phyloP scores from a whole-genome alignment of 768 basidiomycete genomes.

The Boletus rufocinnamomeus region DNA sequence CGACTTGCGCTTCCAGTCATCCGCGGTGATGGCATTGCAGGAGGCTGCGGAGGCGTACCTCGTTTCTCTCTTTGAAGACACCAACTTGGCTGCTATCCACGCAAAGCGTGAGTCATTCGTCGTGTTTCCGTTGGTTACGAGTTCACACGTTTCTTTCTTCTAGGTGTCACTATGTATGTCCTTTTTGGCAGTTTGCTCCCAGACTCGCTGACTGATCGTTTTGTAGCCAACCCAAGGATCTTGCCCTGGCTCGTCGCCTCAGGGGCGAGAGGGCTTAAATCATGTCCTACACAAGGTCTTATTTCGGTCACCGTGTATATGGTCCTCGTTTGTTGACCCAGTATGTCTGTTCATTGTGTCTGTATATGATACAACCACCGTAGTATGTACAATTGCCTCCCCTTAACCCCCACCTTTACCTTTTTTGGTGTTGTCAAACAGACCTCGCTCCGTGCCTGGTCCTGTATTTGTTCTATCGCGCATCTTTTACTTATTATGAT shows the following conservation, averaged over 20 bases:
- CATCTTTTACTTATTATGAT: slow-evolving; percentile 1
- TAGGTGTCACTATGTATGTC: slow-evolving; percentile 60
- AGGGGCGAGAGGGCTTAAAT: slow-evolving; percentile 80
- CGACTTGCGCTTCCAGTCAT: slow-evolving; percentile 93
- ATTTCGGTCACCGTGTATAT: neutral
- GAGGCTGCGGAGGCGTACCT: slow-evolving; percentile 92
- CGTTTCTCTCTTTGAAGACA: slow-evolving; percentile 85
- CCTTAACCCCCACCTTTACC: slow-evolving; percentile 2
- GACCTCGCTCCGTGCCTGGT: neutral
- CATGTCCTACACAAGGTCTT: neutral
- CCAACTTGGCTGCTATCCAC: slow-evolving; percentile 89
- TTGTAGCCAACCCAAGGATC: slow-evolving; percentile 81
- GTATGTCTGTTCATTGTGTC: slow-evolving; percentile 19
- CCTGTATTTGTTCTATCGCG: slow-evolving; percentile 1
- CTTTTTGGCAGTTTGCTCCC: neutral
- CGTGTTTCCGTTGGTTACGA: neutral
- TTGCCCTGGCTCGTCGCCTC: slow-evolving; percentile 83
- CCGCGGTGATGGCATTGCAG: slow-evolving; percentile 91
- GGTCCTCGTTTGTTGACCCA: slow-evolving; percentile 12
- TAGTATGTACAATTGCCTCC: slow-evolving; percentile 34
- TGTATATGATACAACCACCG: slow-evolving; percentile 30
- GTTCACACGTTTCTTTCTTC: slow-evolving; percentile 16
- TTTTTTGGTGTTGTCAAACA: slow-evolving; percentile 14
- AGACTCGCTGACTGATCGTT: slow-evolving; percentile 19
- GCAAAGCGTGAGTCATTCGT: slow-evolving; percentile 61